Base-by-base conservation (phyloP, 345 rosid species). In the Dimocarpus longan region DNA sequence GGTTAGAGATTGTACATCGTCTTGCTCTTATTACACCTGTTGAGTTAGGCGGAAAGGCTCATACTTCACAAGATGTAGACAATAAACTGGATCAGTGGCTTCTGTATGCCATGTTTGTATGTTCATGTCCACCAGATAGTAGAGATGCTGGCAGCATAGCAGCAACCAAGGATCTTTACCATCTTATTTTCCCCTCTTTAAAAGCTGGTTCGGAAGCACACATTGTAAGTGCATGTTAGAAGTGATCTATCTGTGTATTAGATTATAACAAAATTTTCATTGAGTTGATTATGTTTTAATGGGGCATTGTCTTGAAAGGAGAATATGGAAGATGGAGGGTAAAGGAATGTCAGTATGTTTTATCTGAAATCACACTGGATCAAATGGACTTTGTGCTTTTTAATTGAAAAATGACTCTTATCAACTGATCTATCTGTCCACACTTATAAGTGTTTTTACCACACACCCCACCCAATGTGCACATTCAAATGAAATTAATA, bases 1-100 rank as follows among this genome's bases (percentile, higher is more conserved):
- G 99, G 93, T 52, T 85, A 70, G 93, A 93, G 84, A 91, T 92
- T 80, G 85, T 89, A 82, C 90, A 86, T 67, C 97, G 98, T 69
- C 97, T 96, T 76, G 92, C 91, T 67, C 90, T 91, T 87, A 91
- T 96, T 48, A 96, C 98, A 68, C 99, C 99, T 64, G 83, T 81
- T 83, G 99, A 96, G 83, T 81, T 96, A 73, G 99, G 99, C 66
- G 99, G 95, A 84, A 96, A 90, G 89, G 94, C 97, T 79, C 90
- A 83, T 85, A 95, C 91, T 82, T 85, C 97, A 71, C 98, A 89
- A 86, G 99, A 96, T 86, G 85, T 88, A 71, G 99, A 96, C 82
- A 92, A 86, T 86, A 94, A 94, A 85, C 89, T 91, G 83, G 99
- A 96, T 82, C 99, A 96, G 83, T 94, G 99, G 99, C 95, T 94